Evolutionary conservation across 768 basidiomycete species (phyloP).

Genomic region (Xerocomellus amylosporus): DNA sequence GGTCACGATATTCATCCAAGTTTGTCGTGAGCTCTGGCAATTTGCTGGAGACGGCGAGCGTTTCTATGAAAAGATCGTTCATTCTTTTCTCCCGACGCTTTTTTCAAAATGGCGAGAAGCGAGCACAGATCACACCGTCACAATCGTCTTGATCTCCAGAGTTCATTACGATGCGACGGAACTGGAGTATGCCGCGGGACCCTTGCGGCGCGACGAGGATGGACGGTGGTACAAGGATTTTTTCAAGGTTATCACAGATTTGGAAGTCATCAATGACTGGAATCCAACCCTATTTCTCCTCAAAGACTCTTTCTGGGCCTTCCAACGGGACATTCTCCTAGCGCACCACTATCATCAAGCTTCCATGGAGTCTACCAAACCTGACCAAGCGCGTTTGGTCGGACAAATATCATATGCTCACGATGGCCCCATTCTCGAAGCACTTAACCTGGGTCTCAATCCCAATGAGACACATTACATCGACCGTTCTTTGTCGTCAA

Average conservation of each 20-base stretch:
- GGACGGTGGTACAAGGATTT: slow-evolving; percentile 92
- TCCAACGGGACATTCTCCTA: slow-evolving; percentile 87
- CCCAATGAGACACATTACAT: slow-evolving; percentile 94
- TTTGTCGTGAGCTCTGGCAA: slow-evolving; percentile 95
- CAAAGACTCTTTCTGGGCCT: slow-evolving; percentile 87
- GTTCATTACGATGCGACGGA: slow-evolving; percentile 85
- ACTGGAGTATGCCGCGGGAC: slow-evolving; percentile 79
- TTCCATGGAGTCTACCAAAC: slow-evolving; percentile 43
- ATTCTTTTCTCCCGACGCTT: slow-evolving; percentile 90
- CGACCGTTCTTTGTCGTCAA: slow-evolving; percentile 88
- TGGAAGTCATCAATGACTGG: slow-evolving; percentile 88
- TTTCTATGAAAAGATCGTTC: slow-evolving; percentile 95
- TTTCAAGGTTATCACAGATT: slow-evolving; percentile 91
- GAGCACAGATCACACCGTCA: slow-evolving; percentile 89
- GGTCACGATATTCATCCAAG: slow-evolving; percentile 92
- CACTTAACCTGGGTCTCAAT: slow-evolving; percentile 88
- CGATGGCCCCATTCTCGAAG: slow-evolving; percentile 94
- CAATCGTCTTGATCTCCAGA: slow-evolving; percentile 91
- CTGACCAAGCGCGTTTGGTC: slow-evolving; percentile 61
- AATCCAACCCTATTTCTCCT: slow-evolving; percentile 80
- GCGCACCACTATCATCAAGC: slow-evolving; percentile 86
- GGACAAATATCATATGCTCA: slow-evolving; percentile 84
- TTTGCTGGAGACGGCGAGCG: slow-evolving; percentile 96
- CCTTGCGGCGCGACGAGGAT: slow-evolving; percentile 70
- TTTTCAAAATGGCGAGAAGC: slow-evolving; percentile 82